Evolutionary conservation across 495 filamentous ascomycete species (phyloP), one percentile per base, ranked within the genome.

Genomic region (Jackrogersella multiformis): DNA sequence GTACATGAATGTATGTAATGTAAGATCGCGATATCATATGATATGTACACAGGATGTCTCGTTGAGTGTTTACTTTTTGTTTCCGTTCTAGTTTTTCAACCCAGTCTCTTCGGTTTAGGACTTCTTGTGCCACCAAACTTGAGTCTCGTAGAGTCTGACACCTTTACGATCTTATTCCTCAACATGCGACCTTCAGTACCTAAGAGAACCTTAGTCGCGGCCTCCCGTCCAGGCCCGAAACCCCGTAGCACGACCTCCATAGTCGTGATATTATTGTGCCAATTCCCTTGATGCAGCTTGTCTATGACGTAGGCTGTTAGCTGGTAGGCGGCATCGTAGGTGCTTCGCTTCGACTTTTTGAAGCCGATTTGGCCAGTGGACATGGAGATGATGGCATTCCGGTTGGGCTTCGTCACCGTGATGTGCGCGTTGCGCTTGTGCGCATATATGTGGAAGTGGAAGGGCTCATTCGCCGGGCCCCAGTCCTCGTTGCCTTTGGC

Each of bases 61-160:
- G 13, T 54, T 45, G 23, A 52, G 15, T 24, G 13, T 46, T 32
- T 13, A 38, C 4, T 5, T 30, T 44, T 32, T 30, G 26, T 51
- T 67, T 38, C 49, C 56, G 16, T 38, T 42, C 49, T 44, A 18
- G 9, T 24, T 44, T 44, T 55, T 34, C 82, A 93, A 82, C 92
- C 90, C 80, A 97, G 79, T 81, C 95, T 88, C 74, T 93, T 93
- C 36, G 86, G 86, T 71, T 86, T 90, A 73, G 81, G 82, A 81
- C 91, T 92, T 77, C 94, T 90, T 62, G 92, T 93, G 72, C 95
- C 96, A 79, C 96, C 95, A 81, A 97, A 96, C 80, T 98, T 99
- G 73, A 98, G 74, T 72, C 91, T 88, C 45, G 93, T 97, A 32
- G 85, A 78, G 82, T 99, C 95, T 20, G 89, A 84, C 35, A 98